Percentiles rank a stretch among this genome's conserved stretches.
Conservation (phyloP, 805 yeast genomes). For the Candida ascalaphidarum region DNA sequence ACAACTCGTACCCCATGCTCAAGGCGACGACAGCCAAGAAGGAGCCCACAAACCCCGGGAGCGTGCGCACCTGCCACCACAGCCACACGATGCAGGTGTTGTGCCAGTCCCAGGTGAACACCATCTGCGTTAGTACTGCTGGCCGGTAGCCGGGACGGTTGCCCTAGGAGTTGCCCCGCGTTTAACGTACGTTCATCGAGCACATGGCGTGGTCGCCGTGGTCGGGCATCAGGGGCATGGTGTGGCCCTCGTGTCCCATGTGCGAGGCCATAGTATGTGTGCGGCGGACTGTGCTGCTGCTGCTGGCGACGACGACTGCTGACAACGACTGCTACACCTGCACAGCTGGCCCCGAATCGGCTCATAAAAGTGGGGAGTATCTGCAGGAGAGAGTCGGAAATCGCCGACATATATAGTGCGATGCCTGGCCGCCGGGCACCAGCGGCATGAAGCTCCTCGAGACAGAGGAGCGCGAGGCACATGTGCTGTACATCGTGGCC, state of each 20-base stretch:
- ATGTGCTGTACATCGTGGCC: slow-evolving; percentile 20
- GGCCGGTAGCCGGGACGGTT: not conserved
- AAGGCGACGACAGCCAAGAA: slow-evolving; percentile 39
- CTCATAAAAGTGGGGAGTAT: too few relatives aligned
- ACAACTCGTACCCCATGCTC: slow-evolving; percentile 53
- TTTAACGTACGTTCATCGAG: slow-evolving; percentile 40
- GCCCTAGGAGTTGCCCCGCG: not conserved
- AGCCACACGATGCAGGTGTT: slow-evolving; percentile 64
- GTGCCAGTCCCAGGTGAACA: slow-evolving; percentile 71
- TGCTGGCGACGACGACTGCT: too few relatives aligned
- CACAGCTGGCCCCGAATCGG: too few relatives aligned
- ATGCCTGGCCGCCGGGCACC: too few relatives aligned
- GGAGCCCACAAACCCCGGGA: slow-evolving; percentile 42
- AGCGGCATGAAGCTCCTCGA: slow-evolving; percentile 26
- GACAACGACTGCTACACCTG: too few relatives aligned
- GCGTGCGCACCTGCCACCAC: slow-evolving; percentile 72
- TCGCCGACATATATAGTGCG: too few relatives aligned
- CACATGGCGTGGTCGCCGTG: slow-evolving; percentile 35
- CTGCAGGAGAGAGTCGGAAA: too few relatives aligned
- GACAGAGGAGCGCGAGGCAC: slow-evolving; percentile 32
- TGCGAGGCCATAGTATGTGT: too few relatives aligned
- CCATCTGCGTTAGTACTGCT: slow-evolving; percentile 34
- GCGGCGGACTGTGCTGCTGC: too few relatives aligned
- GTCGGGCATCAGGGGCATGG: slow-evolving; percentile 14
- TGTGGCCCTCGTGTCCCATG: too few relatives aligned